These are phyloP conservation scores for Geotrichum ghanense DNA, from an alignment of 805 yeast species.

Conservation along the genomic window DNA sequence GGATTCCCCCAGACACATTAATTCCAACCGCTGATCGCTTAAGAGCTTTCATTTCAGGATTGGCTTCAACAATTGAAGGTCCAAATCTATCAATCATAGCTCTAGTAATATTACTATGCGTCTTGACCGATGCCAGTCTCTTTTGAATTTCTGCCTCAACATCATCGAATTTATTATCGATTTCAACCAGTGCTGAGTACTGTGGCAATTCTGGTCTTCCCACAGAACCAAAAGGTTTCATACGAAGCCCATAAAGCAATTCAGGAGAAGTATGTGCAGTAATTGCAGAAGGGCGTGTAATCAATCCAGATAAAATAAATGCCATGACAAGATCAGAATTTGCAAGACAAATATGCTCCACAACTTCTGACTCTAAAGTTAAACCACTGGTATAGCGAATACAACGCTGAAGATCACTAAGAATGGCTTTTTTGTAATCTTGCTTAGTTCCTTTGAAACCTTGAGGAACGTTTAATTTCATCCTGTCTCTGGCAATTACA, in stretches of 20 bases:
- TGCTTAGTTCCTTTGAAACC: not conserved
- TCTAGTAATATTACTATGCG: not conserved
- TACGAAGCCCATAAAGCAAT: conserved; percentile 42
- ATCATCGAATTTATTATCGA: conserved; percentile 8
- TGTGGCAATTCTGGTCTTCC: conserved; percentile 64
- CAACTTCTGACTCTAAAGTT: conserved; percentile 22
- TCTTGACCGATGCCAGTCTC: conserved; percentile 12
- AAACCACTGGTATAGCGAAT: conserved; percentile 18
- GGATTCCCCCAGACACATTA: conserved; percentile 4
- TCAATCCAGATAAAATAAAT: conserved; percentile 7
- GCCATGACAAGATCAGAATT: conserved; percentile 19
- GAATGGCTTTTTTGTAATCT: not conserved
- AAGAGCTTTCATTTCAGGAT: conserved; percentile 13
- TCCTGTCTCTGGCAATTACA: not conserved
- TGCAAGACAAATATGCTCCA: conserved; percentile 22
- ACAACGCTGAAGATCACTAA: conserved; percentile 6
- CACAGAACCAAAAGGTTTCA: conserved; percentile 70
- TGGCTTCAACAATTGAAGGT: conserved; percentile 10
- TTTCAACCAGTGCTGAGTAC: conserved; percentile 25
- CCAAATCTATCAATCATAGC: conserved; percentile 10
- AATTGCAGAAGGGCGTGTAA: conserved; percentile 3
- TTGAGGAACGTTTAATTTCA: not conserved
- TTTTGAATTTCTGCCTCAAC: conserved; percentile 16
- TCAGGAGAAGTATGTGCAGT: conserved; percentile 16
- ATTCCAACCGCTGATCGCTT: conserved; percentile 13